phyloP scores from a whole-genome alignment of 208 protist genomes.

The Trichomonas gallinae region DNA sequence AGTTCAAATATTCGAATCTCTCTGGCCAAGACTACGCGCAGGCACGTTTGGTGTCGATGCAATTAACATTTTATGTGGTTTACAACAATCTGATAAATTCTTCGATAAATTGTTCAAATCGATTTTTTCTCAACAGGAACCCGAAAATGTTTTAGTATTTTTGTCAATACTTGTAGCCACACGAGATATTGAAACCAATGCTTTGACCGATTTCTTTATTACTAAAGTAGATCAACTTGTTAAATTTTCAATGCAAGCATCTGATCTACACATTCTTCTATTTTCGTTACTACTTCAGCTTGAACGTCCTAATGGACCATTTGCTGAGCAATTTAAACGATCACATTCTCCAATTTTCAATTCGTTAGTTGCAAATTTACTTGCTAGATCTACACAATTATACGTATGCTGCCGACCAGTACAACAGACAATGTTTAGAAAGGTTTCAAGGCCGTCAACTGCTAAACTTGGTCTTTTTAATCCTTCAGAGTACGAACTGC shows the following conservation, averaged over 20 bases:
- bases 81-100: neutral
- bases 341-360: neutral
- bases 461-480: neutral
- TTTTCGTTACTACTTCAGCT: conserved; percentile 3
- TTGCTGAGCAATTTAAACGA: neutral
- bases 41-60: neutral
- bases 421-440: neutral
- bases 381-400: neutral
- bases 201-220: neutral
- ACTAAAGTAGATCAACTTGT: neutral
- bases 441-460: neutral
- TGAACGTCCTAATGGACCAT: neutral
- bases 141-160: neutral
- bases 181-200: neutral
- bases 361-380: neutral
- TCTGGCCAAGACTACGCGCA: neutral
- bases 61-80: neutral
- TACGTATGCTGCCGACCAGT: neutral
- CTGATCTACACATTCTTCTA: neutral
- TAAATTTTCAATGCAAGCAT: neutral
- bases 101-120: neutral
- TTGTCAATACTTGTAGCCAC: neutral
- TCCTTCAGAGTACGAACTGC: neutral
- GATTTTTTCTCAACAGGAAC: neutral
- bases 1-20: conserved; percentile 16